phyloP scores from a whole-genome alignment of 208 protist species.

The Trypanosoma avium region DNA sequence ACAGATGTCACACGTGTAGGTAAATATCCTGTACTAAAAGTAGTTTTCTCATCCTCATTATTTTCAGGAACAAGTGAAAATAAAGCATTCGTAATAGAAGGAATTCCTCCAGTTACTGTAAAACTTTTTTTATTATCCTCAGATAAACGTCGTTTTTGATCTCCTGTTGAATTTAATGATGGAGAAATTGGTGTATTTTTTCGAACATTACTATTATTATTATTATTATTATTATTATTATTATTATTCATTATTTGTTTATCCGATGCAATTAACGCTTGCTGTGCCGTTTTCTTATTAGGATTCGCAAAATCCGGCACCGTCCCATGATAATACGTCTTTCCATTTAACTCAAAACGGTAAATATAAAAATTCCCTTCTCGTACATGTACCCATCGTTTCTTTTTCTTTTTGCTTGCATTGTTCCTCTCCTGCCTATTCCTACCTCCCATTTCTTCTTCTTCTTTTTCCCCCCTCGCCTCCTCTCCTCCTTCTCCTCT shows the following conservation, averaged over 20 bases:
- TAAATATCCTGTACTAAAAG: slow-evolving; percentile 32
- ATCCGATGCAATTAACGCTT: not conserved
- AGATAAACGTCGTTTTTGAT: no score
- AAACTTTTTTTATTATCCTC: not conserved
- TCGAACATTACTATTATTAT: not conserved
- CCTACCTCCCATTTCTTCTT: not conserved
- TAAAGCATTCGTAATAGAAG: slow-evolving; percentile 37
- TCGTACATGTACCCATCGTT: slow-evolving; percentile 54
- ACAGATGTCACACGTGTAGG: slow-evolving; percentile 46
- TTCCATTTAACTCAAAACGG: slow-evolving; percentile 69
- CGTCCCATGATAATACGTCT: slow-evolving; percentile 74
- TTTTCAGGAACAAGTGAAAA: slow-evolving; percentile 33
- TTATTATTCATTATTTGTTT: not conserved
- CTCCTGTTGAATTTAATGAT: no score
- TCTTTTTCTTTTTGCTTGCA: slow-evolving; percentile 1
- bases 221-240: not conserved
- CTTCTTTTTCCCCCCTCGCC: not conserved
- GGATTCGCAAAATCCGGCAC: slow-evolving; percentile 85
- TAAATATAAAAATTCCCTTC: slow-evolving; percentile 81
- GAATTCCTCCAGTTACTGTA: not conserved
- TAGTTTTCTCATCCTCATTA: not conserved
- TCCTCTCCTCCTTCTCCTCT: not conserved
- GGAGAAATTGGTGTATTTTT: no score
- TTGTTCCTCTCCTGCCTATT: not conserved
- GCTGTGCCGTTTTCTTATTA: slow-evolving; percentile 58